These are phyloP conservation scores for Pichia sp. DNA, from an alignment of 1,139 yeast genomes.

Conservation along the genomic window DNA sequence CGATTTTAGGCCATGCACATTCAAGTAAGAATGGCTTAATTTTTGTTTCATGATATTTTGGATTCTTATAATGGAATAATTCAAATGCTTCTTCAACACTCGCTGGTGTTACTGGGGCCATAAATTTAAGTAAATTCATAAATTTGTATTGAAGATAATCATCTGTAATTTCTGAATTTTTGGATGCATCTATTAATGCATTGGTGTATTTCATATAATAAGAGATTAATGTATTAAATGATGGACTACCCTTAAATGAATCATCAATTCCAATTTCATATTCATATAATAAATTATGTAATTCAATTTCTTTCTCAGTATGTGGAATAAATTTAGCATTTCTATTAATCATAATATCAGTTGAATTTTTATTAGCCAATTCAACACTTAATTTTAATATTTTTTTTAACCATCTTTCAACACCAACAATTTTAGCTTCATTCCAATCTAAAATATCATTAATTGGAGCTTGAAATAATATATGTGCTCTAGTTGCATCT, in stretches of 20 bases:
- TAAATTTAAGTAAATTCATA: constrained; percentile 44
- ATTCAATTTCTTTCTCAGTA: constrained; percentile 37
- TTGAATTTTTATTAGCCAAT: constrained; percentile 14
- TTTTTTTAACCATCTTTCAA: constrained; percentile 76
- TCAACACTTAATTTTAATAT: constrained; percentile 42
- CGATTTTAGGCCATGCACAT: constrained; percentile 46
- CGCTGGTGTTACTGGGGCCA: constrained; percentile 76
- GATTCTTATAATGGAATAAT: constrained; percentile 31
- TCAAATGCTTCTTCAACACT: constrained; percentile 83
- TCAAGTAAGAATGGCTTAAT: constrained; percentile 35
- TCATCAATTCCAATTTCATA: constrained; percentile 45
- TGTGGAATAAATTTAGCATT: constrained; percentile 8
- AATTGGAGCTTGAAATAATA: constrained; percentile 90
- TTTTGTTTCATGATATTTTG: background rate
- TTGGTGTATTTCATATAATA: constrained; percentile 86
- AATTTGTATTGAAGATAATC: constrained; percentile 12
- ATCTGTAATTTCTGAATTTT: constrained; percentile 18
- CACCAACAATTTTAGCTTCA: constrained; percentile 77
- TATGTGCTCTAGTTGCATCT: constrained; percentile 90
- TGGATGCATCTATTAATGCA: constrained; percentile 37
- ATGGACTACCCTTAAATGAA: constrained; percentile 52
- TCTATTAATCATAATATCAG: background rate
- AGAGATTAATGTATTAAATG: constrained; percentile 80
- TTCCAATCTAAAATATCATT: constrained; percentile 84
- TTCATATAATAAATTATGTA: constrained; percentile 55